These are phyloP conservation scores for Amanita rubescens DNA, from an alignment of 768 basidiomycete species.

Conservation along the genomic window DNA sequence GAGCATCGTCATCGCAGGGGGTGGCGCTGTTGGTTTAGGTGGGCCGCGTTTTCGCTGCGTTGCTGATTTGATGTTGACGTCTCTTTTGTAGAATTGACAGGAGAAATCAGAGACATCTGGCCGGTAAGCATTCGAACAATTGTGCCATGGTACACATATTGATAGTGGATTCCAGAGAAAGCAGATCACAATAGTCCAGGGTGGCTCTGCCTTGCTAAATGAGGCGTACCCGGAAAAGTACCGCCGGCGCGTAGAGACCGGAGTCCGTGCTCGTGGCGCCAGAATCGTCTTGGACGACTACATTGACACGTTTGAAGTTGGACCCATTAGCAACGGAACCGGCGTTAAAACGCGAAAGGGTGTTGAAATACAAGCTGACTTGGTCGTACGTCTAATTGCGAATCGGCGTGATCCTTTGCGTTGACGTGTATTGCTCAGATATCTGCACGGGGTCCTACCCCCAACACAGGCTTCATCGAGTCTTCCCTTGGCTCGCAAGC, in stretches of 20 bases:
- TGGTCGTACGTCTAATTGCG: constrained; percentile 35
- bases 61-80: not conserved
- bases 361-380: constrained; percentile 37
- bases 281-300: constrained; percentile 43
- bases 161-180: constrained; percentile 22
- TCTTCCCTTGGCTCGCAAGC: constrained; percentile 25
- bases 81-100: constrained; percentile 18
- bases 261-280: constrained; percentile 32
- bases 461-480: constrained; percentile 39
- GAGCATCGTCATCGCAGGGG: constrained; percentile 32
- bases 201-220: constrained; percentile 38
- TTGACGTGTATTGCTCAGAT: constrained; percentile 17
- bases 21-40: constrained; percentile 33
- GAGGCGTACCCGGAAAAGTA: constrained; percentile 40
- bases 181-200: constrained; percentile 50
- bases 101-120: constrained; percentile 23
- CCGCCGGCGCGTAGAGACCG: constrained; percentile 33
- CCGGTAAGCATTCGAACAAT: constrained; percentile 15
- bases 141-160: constrained; percentile 2
- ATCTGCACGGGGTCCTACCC: constrained; percentile 26
- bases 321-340: constrained; percentile 22
- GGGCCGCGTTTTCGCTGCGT: constrained; percentile 10
- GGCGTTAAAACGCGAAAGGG: constrained; percentile 38
- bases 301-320: constrained; percentile 36
- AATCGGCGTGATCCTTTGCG: not conserved